A percentile compares a stretch with the other conserved stretches of the same genome.
phyloP scores from a whole-genome alignment of 257 asterid genomes.

The Lycium ferocissimum region DNA sequence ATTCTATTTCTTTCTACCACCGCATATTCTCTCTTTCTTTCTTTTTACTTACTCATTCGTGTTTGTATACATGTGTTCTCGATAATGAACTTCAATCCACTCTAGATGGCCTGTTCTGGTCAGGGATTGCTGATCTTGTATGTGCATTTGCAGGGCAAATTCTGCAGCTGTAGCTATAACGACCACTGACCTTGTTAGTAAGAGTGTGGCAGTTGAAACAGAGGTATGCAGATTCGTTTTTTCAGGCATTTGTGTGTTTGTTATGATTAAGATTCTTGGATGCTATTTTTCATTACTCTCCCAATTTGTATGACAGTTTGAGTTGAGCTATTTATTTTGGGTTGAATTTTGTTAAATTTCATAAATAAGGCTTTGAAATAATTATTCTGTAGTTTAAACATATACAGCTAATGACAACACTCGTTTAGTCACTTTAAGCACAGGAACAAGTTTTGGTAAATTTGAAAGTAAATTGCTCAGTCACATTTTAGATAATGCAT shows the following conservation, averaged over 20 bases:
- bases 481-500: background rate
- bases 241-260: background rate
- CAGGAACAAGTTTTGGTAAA: background rate
- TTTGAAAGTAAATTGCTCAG: background rate
- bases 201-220: constrained; percentile 85
- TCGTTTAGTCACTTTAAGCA: background rate
- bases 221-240: constrained; percentile 50
- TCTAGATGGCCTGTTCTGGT: background rate
- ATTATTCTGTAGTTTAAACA: background rate
- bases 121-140: background rate
- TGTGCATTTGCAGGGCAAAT: constrained; percentile 64
- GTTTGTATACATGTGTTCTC: background rate
- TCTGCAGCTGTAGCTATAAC: constrained; percentile 98
- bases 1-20: background rate
- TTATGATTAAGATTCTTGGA: background rate
- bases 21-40: background rate
- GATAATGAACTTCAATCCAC: background rate
- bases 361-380: constrained; percentile 3
- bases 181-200: constrained; percentile 97
- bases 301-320: background rate
- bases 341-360: background rate
- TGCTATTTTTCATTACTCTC: background rate
- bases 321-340: background rate
- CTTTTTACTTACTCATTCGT: background rate
- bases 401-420: background rate